A percentile compares a stretch with the other conserved stretches of the same genome.
Evolutionary conservation across 139 green algal genomes (phyloP).

Genomic region (Chlamydomonas sp.): DNA sequence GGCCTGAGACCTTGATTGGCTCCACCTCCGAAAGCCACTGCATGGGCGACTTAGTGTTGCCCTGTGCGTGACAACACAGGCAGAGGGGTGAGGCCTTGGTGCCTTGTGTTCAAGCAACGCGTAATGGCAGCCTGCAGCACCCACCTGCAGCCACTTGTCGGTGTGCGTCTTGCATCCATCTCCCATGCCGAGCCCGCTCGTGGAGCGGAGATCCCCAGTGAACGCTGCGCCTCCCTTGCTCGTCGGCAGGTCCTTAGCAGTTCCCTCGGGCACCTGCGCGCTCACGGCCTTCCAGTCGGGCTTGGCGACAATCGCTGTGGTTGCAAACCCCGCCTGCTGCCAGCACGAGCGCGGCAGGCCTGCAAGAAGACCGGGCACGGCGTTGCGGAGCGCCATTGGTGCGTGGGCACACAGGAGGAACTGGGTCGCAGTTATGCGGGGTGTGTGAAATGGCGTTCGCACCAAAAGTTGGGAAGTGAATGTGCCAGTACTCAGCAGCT

Average conservation of each 20-base stretch:
- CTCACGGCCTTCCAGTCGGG: conserved; percentile 24
- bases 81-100: background rate
- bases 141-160: conserved; percentile 77
- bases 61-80: conserved; percentile 23
- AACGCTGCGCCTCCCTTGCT: conserved; percentile 16
- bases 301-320: background rate
- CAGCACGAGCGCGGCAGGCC: background rate
- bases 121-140: background rate
- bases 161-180: conserved; percentile 77
- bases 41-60: conserved; percentile 63
- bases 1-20: conserved; percentile 72
- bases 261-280: conserved; percentile 15
- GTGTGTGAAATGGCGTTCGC: background rate
- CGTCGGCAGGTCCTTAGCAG: conserved; percentile 15
- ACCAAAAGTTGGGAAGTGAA: background rate
- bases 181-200: conserved; percentile 61
- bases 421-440: background rate
- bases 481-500: background rate
- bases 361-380: background rate
- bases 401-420: background rate
- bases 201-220: conserved; percentile 30
- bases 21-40: conserved; percentile 61
- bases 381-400: background rate
- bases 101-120: background rate
- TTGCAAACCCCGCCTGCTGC: background rate